Base-by-base conservation (phyloP, 495 filamentous ascomycete genomes). In the Daldinia concentrica region DNA sequence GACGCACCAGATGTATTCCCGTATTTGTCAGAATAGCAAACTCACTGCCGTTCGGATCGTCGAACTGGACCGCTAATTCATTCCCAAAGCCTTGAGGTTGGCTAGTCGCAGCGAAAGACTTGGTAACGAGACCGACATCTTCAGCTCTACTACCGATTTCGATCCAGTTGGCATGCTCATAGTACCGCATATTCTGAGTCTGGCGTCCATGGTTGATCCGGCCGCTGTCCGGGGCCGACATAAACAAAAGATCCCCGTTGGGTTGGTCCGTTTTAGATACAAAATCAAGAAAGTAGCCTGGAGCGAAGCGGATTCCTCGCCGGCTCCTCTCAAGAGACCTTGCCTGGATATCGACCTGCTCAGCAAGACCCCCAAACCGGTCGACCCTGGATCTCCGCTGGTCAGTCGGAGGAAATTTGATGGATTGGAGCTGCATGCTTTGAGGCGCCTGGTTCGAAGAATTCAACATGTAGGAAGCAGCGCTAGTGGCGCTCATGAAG, bases 351-450 rank as follows among this genome's bases (percentile, higher is more conserved):
- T 87, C 85, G 5, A 80, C 69, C 3, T 76, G 26, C 6, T 78
- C 72, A n/a, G 78, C 77, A 8, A 64, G 66, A 6, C 68, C 70
- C 60, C 70, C 66, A 59, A 74, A 79, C 56, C 66, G 76, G 48
- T 71, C 64, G 7, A 36, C 29, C 26, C 72, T 60, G 69, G 72
- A 14, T 37, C 77, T 61, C 24, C 58, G 65, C 26, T 68, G 68
- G 34, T 83, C 77, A 26, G 72, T 69, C 0, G 95, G 95, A 8
- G 95, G 96, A 62, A 97, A 97, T 73, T 94, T 96, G 77, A 98
- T 90, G 73, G 95, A 94, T 69, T 96, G 92, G 22, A 98, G 89
- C 77, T 97, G 94, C 94, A 99, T 98, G 81, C 93, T 98, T 56
- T 91, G 95, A 3, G 96, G 95, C 0, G 93, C 88, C 62, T 82